Evolutionary conservation across 2,329 filamentous ascomycete genomes (phyloP), one percentile per base, ranked within the genome.

Genomic region (Lecanicillium sp.): DNA sequence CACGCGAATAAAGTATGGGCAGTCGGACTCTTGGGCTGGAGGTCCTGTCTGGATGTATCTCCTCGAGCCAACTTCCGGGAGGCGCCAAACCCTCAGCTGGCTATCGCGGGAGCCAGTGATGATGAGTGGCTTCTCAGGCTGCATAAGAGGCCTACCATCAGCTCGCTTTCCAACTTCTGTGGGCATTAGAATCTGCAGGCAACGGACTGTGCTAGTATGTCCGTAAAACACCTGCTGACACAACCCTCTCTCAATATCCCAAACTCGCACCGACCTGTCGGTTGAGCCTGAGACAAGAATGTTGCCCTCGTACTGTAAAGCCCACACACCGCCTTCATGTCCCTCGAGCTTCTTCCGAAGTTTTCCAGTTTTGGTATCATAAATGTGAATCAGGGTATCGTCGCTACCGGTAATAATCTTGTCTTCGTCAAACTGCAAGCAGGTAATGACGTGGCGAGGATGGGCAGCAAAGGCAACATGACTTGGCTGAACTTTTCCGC

Each of bases 371-470:
- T 92, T 94, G 11, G 92, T 96, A 55, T 96, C 89, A 59, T 96
- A 98, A 22, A 98, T 88, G 52, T 98, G 89, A 52, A 98, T 98
- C 45, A 95, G 81, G 4, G 89, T 95, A 56, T 98, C 92, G 57
- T 98, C 92, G 54, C 90, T 96, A 18, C 92, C 92, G 2, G 92
- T 98, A 49, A 98, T 75, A 49, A 98, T 95, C 63, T 96, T 96
- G 68, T 98, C 89, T 35, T 89, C 85, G 54, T 98, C 92, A 52
- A 98, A 98, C 57, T 98, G 89, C 38, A 98, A 72, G 56, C 92
- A 98, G 13, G 92, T 98, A 37, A 98, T 94, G 44, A 98, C 92
- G 64, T 96, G 90, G 25, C 87, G 80, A 43, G 92, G 87, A 55
- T 98, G 92, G 5, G 92, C 92, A n/a, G 87, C 81, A 60, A 98